phyloP scores from a whole-genome alignment of 1,284 basidiomycete genomes.

The Trametes sp. region DNA sequence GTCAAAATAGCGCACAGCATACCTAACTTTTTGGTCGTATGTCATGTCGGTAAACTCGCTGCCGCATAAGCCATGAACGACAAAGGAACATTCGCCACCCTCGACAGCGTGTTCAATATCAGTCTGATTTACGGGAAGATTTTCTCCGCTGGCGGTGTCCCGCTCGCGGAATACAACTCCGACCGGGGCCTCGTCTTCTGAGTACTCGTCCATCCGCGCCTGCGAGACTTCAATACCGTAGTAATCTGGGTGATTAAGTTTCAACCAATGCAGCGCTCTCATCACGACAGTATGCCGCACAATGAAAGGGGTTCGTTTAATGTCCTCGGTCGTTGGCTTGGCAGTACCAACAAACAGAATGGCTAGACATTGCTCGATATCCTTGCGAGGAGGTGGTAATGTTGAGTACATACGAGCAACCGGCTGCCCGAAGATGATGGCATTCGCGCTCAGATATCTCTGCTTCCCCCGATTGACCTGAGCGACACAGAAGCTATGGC shows the following conservation, averaged over 20 bases:
- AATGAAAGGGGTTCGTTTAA: not conserved
- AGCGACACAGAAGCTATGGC: slow-evolving; percentile 13
- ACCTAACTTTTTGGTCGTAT: too few relatives aligned
- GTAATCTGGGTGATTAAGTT: not conserved
- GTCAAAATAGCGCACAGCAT: too few relatives aligned
- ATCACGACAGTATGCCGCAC: not conserved
- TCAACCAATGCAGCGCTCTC: not conserved
- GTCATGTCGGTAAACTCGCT: too few relatives aligned
- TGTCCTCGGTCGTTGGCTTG: not conserved
- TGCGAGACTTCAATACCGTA: not conserved
- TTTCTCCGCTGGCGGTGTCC: not conserved
- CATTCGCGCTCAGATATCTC: slow-evolving; percentile 17
- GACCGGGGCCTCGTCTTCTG: too few relatives aligned
- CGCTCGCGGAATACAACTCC: too few relatives aligned
- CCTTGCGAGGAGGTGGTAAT: slow-evolving; percentile 10
- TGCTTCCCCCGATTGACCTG: not conserved
- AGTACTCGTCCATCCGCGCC: too few relatives aligned
- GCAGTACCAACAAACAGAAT: slow-evolving; percentile 6
- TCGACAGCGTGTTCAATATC: not conserved
- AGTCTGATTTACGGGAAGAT: not conserved
- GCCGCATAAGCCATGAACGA: too few relatives aligned
- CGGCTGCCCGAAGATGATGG: slow-evolving; percentile 12
- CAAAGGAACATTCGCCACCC: not conserved
- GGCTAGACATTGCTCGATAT: slow-evolving; percentile 17
- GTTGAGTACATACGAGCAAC: slow-evolving; percentile 2